A percentile compares a stretch with the other conserved stretches of the same genome.
These are phyloP conservation scores for Leccinum pallidistipes DNA, from an alignment of 1,284 basidiomycete genomes.

Conservation along the genomic window DNA sequence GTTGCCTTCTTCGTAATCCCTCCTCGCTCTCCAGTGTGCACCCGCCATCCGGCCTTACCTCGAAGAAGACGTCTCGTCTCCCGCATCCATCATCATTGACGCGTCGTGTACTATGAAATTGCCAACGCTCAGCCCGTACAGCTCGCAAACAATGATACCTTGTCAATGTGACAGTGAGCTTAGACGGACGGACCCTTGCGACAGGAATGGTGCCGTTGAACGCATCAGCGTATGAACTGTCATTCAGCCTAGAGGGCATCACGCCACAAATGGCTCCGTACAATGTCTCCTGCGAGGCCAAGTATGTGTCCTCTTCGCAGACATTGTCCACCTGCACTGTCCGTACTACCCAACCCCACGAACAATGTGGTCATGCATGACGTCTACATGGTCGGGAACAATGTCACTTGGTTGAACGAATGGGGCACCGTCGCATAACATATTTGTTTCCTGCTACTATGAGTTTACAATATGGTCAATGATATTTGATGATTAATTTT, in stretches of 20 bases:
- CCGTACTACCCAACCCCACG: slow-evolving; percentile 56
- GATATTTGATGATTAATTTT: no score
- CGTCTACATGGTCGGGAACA: no score
- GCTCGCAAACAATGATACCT: slow-evolving; percentile 3
- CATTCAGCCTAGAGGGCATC: slow-evolving; percentile 27
- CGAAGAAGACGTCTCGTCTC: slow-evolving; percentile 25
- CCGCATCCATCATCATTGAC: slow-evolving; percentile 30
- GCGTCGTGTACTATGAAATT: slow-evolving; percentile 29
- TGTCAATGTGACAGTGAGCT: slow-evolving; percentile 27
- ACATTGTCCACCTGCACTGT: slow-evolving; percentile 52
- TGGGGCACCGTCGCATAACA: no score
- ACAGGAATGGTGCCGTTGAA: slow-evolving; percentile 29
- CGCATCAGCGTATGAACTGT: slow-evolving; percentile 27
- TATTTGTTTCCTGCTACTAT: no score
- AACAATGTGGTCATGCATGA: slow-evolving; percentile 21
- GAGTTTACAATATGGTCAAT: no score
- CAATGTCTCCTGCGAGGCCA: slow-evolving; percentile 27
- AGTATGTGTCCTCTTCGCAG: slow-evolving; percentile 33
- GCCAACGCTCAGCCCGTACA: slow-evolving; percentile 27
- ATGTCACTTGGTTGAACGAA: no score
- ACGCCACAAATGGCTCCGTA: slow-evolving; percentile 27
- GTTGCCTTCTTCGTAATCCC: slow-evolving; percentile 17
- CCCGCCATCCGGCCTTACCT: slow-evolving; percentile 36
- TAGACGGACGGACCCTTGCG: slow-evolving; percentile 27
- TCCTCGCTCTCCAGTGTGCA: slow-evolving; percentile 34